A percentile compares a stretch with the other conserved stretches of the same genome.
Evolutionary conservation across 202 grass and related monocot genomes (phyloP).

Genomic region (Schoenoplectus tabernaemontani): DNA sequence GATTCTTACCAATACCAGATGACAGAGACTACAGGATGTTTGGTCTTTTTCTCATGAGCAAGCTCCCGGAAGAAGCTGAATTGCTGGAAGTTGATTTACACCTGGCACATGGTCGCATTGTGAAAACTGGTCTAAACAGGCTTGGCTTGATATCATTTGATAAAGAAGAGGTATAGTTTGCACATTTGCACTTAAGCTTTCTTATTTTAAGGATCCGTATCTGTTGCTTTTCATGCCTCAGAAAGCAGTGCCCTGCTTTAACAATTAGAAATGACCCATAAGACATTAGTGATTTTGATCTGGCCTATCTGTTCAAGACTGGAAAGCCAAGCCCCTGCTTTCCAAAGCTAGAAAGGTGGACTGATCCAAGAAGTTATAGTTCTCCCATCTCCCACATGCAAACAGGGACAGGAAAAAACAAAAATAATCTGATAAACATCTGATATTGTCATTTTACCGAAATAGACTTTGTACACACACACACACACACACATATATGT

Average conservation of each 20-base stretch:
- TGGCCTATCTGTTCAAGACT: background rate
- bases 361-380: background rate
- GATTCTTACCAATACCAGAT: constrained; percentile 59
- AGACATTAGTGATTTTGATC: background rate
- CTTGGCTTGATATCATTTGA: constrained; percentile 46
- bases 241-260: too few species aligned
- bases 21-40: constrained; percentile 85
- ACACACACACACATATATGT: too few species aligned
- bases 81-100: constrained; percentile 74
- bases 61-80: constrained; percentile 76
- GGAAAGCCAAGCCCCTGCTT: background rate
- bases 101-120: constrained; percentile 68
- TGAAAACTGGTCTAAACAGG: constrained; percentile 54
- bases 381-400: background rate
- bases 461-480: constrained; percentile 20
- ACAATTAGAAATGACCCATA: background rate
- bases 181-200: background rate
- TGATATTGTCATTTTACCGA: constrained; percentile 16
- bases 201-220: background rate
- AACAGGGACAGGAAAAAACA: background rate
- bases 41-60: constrained; percentile 72
- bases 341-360: background rate
- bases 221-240: too few species aligned
- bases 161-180: constrained; percentile 50
- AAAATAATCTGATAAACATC: background rate